phyloP scores from a whole-genome alignment of 148 eudicot genomes.

The Dysphania ambrosioides region DNA sequence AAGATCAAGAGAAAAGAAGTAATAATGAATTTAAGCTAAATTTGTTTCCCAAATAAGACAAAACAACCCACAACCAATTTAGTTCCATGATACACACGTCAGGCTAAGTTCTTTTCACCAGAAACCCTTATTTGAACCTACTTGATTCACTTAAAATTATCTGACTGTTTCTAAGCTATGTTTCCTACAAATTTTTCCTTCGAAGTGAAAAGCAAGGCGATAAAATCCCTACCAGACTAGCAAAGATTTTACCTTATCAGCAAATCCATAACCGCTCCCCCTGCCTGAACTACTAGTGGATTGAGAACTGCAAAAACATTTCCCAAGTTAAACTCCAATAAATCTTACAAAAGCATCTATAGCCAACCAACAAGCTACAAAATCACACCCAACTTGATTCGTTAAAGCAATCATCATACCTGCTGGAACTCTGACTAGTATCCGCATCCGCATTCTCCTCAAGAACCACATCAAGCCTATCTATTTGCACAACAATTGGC shows the following conservation, averaged over 20 bases:
- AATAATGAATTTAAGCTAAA: not conserved
- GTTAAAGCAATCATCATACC: conserved; percentile 37
- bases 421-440: conserved; percentile 47
- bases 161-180: no score
- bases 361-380: not conserved
- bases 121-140: not conserved
- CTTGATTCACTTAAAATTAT: not conserved
- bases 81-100: no score
- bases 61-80: not conserved
- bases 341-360: not conserved
- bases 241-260: conserved; percentile 70
- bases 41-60: not conserved
- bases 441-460: conserved; percentile 85
- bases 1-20: conserved; percentile 1
- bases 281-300: conserved; percentile 53
- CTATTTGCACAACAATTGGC: conserved; percentile 91
- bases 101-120: not conserved
- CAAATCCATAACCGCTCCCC: conserved; percentile 91
- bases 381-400: not conserved
- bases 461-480: conserved; percentile 88
- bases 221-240: not conserved
- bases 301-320: conserved; percentile 42
- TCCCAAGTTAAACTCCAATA: not conserved
- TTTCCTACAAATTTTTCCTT: not conserved
- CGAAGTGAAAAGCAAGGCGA: not conserved